phyloP scores from a whole-genome alignment of 208 protist genomes.

The Leishmania arabica region DNA sequence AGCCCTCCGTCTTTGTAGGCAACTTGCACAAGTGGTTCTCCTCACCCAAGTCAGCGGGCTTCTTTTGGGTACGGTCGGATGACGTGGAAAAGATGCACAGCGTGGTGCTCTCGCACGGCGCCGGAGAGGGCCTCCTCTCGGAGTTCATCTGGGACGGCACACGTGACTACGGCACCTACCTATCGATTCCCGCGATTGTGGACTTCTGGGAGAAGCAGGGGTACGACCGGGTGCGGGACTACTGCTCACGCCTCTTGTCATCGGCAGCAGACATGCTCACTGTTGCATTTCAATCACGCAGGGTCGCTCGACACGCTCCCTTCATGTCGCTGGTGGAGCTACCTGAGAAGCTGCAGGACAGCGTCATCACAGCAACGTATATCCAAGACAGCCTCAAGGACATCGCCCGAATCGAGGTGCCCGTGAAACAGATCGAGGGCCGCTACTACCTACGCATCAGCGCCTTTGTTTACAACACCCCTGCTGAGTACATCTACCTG shows the following conservation, averaged over 20 bases:
- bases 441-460: constrained; percentile 86
- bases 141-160: constrained; percentile 94
- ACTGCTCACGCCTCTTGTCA: constrained; percentile 60
- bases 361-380: constrained; percentile 67
- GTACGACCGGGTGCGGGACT: constrained; percentile 49
- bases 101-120: constrained; percentile 87
- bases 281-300: constrained; percentile 57
- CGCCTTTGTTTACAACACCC: constrained; percentile 90
- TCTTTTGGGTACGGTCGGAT: constrained; percentile 74
- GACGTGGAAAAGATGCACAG: constrained; percentile 55
- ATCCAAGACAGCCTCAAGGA: constrained; percentile 84
- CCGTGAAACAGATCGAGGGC: constrained; percentile 84
- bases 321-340: constrained; percentile 92
- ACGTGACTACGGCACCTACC: constrained; percentile 83
- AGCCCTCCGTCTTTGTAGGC: constrained; percentile 80
- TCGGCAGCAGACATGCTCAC: constrained; percentile 72
- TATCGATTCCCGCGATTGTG: constrained; percentile 76
- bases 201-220: constrained; percentile 80
- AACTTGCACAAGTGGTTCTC: constrained; percentile 94
- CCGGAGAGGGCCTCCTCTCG: constrained; percentile 82
- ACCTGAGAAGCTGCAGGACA: constrained; percentile 68
- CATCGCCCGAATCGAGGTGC: constrained; percentile 82
- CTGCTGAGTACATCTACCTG: constrained; percentile 83
- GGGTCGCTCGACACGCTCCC: constrained; percentile 61
- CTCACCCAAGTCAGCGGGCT: constrained; percentile 82